Conservation (phyloP, 441 rosid species). For the Pelargonium cotyledonis region DNA sequence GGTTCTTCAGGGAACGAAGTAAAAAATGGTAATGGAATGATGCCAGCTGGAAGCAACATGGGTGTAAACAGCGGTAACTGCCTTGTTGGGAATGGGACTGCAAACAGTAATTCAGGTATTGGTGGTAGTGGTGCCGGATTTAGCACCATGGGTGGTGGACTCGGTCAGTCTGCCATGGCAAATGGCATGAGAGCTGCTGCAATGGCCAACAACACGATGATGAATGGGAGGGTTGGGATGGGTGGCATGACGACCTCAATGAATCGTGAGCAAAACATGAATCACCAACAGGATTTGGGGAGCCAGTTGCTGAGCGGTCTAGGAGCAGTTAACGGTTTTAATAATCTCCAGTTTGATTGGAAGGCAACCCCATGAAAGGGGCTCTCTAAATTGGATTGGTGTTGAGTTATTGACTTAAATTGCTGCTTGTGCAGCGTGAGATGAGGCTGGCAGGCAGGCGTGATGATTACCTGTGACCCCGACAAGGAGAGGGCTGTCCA, state of each 20-base stretch:
- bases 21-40: not conserved
- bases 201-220: not conserved
- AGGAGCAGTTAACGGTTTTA: not conserved
- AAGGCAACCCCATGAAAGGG: not conserved
- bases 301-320: not conserved
- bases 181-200: slow-evolving; percentile 22
- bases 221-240: slow-evolving; percentile 5
- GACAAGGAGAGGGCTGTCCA: not conserved
- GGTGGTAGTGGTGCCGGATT: slow-evolving; percentile 13
- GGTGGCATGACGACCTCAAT: too few relatives aligned
- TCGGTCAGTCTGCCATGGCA: slow-evolving; percentile 52
- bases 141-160: slow-evolving; percentile 51
- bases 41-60: not conserved
- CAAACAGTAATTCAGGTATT: not conserved
- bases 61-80: not conserved
- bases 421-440: not conserved
- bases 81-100: not conserved
- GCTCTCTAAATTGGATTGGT: not conserved
- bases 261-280: not conserved
- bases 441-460: too few relatives aligned
- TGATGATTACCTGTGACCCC: not conserved
- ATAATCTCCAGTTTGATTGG: slow-evolving; percentile 4
- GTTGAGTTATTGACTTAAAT: not conserved
- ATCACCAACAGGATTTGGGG: slow-evolving; percentile 3
- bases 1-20: slow-evolving; percentile 18